phyloP scores from a whole-genome alignment of 108 stramenopile genomes.

The Fragilaria radians region DNA sequence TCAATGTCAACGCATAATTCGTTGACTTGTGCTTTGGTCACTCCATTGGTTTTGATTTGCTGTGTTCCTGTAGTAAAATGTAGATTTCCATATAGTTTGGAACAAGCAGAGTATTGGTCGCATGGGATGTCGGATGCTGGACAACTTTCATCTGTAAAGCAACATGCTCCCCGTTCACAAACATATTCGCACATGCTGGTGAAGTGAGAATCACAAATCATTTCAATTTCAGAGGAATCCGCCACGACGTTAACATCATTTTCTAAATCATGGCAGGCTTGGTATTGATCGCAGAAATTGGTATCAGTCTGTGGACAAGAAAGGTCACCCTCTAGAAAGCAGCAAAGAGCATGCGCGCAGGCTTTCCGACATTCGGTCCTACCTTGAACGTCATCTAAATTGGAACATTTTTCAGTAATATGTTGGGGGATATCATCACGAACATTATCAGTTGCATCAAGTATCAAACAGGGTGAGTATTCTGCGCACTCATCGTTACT shows the following conservation, averaged over 20 bases:
- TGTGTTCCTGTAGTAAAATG: too few relatives aligned
- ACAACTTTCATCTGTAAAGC: conserved; percentile 8
- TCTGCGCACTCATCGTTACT: conserved; percentile 11
- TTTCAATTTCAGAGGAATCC: not conserved
- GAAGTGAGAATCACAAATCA: not conserved
- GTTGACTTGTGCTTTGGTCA: not conserved
- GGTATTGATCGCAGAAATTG: conserved; percentile 1
- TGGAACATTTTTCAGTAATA: not conserved
- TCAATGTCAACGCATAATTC: not conserved
- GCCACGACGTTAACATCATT: conserved; percentile 3
- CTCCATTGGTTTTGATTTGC: too few relatives aligned
- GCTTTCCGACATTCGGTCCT: not conserved
- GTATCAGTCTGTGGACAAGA: conserved; percentile 1
- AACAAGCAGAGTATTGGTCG: conserved; percentile 1
- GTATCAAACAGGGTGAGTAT: conserved; percentile 16
- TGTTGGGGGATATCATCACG: conserved; percentile 3
- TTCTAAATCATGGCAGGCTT: not conserved
- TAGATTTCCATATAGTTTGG: not conserved
- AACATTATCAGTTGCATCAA: conserved; percentile 1
- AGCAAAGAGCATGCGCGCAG: conserved; percentile 5
- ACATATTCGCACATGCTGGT: conserved; percentile 2
- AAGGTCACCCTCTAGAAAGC: conserved; percentile 2
- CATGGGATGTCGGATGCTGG: conserved; percentile 7
- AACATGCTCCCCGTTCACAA: conserved; percentile 17
- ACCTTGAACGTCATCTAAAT: conserved; percentile 4